Percentiles rank a stretch among this genome's conserved stretches.
Conservation (phyloP, 257 asterid species). For the Solanum commersonii region DNA sequence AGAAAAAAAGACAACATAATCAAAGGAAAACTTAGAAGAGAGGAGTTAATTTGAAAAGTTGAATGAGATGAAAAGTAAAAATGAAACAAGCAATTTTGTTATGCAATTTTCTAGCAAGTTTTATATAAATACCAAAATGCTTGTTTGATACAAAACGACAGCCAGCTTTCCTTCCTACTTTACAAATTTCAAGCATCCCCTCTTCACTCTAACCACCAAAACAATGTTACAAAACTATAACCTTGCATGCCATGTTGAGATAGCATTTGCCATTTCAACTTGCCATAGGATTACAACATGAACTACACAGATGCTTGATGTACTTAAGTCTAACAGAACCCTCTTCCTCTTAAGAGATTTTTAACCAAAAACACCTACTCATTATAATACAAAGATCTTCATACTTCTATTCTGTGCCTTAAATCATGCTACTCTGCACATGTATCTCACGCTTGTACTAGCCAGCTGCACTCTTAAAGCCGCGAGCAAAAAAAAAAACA, state of each 20-base stretch:
- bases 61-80: background rate
- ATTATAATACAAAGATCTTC: background rate
- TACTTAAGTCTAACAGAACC: background rate
- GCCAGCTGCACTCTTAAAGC: background rate
- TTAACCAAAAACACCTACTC: background rate
- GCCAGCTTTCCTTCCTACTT: background rate
- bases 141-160: background rate
- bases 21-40: background rate
- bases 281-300: background rate
- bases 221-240: background rate
- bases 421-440: slow-evolving; percentile 8
- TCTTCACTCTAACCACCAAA: background rate
- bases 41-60: background rate
- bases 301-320: background rate
- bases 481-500: background rate
- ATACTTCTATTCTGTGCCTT: background rate
- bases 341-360: background rate
- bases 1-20: background rate
- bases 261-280: background rate
- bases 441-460: background rate
- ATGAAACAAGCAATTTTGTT: background rate
- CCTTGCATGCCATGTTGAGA: background rate
- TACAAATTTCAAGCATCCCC: background rate
- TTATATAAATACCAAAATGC: background rate
- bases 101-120: background rate